A percentile compares a stretch with the other conserved stretches of the same genome.
Evolutionary conservation across 2,329 filamentous ascomycete genomes (phyloP).

Genomic region (Colletotrichum sp.): DNA sequence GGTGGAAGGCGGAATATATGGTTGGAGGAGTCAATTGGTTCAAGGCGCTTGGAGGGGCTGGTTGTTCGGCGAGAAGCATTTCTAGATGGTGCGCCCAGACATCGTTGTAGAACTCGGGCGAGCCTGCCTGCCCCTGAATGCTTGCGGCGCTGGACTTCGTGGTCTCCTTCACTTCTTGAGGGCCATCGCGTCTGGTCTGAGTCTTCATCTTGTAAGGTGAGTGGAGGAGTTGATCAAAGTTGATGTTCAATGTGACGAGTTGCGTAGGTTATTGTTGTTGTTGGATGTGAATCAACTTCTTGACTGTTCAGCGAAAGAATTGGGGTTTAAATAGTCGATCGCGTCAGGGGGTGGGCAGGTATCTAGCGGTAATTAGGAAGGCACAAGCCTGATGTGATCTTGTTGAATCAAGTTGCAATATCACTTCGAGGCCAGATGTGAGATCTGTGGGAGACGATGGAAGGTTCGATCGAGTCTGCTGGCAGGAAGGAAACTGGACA

Average conservation of each 20-base stretch:
- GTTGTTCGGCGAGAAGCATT: background rate
- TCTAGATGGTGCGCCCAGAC: background rate
- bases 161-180: background rate
- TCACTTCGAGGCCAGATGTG: background rate
- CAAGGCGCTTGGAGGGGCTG: background rate
- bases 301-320: background rate
- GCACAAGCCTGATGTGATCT: background rate
- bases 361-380: background rate
- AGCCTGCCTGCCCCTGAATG: background rate
- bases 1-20: background rate
- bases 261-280: background rate
- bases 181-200: background rate
- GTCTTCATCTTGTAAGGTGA: background rate
- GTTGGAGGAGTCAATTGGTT: background rate
- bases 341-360: background rate
- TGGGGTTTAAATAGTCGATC: background rate
- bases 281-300: background rate
- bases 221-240: background rate
- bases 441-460: background rate
- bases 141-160: background rate
- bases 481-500: background rate
- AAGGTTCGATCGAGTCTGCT: background rate
- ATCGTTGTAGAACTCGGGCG: background rate
- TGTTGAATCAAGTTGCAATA: background rate
- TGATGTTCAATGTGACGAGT: background rate